Evolutionary conservation across 2,329 filamentous ascomycete genomes (phyloP).

Genomic region (Penicillium sp.): DNA sequence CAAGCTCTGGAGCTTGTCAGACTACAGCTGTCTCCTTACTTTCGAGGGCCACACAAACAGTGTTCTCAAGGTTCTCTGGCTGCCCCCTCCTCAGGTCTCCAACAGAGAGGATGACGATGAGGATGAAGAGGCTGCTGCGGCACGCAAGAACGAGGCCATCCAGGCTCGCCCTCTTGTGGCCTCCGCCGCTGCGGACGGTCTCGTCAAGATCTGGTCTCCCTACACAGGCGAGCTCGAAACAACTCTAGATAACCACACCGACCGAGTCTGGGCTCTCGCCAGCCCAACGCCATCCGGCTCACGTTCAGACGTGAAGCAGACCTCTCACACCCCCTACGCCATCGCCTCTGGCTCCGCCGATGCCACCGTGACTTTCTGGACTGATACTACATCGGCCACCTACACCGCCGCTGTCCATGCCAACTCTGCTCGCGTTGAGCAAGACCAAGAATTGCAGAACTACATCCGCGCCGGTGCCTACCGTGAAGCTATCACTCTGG

Average conservation of each 20-base stretch:
- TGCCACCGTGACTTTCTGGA: constrained; percentile 93
- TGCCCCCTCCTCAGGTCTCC: constrained; percentile 55
- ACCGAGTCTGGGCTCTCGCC: constrained; percentile 90
- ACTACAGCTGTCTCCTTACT: constrained; percentile 89
- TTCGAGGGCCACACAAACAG: constrained; percentile 97
- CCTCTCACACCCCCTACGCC: constrained; percentile 55
- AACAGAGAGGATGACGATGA: constrained; percentile 37
- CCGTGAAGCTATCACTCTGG: constrained; percentile 87
- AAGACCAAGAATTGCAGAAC: constrained; percentile 92
- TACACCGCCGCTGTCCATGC: constrained; percentile 72
- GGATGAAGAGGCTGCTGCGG: constrained; percentile 31
- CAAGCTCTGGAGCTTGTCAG: constrained; percentile 89
- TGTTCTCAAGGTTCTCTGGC: constrained; percentile 90
- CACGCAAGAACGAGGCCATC: constrained; percentile 29
- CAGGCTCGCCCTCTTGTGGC: constrained; percentile 57
- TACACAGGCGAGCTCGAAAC: constrained; percentile 80
- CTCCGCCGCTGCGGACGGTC: constrained; percentile 87
- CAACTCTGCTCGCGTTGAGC: constrained; percentile 79
- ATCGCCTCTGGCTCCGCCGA: constrained; percentile 91
- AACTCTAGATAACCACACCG: constrained; percentile 95
- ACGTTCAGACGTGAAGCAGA: constrained; percentile 31
- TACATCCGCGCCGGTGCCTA: constrained; percentile 86
- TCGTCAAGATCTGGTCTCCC: constrained; percentile 96
- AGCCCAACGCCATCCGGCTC: constrained; percentile 54
- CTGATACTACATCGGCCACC: constrained; percentile 82